Conservation (phyloP, 2,329 filamentous ascomycete species). For the Cladophialophora chaetospira region DNA sequence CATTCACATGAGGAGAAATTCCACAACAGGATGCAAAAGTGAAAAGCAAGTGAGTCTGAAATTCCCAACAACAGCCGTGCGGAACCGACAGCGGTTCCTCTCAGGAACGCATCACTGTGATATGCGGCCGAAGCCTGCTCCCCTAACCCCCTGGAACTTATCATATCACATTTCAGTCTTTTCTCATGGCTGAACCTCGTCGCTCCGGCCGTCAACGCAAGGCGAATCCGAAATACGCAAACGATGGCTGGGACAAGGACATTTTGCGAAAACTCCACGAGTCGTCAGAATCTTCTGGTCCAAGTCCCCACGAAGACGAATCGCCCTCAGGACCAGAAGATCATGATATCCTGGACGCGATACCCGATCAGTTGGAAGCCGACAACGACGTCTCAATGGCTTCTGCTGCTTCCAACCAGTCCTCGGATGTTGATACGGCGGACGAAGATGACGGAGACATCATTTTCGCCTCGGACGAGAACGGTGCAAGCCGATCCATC, state of each 20-base stretch:
- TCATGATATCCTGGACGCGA: neutral
- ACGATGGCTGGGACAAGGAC: slow-evolving; percentile 31
- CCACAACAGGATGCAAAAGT: too few relatives aligned
- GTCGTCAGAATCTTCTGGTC: slow-evolving; percentile 26
- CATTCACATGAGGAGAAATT: too few relatives aligned
- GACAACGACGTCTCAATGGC: slow-evolving; percentile 10
- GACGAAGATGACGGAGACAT: slow-evolving; percentile 16
- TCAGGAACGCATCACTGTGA: too few relatives aligned
- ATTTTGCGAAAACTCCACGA: slow-evolving; percentile 27
- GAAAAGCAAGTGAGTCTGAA: too few relatives aligned
- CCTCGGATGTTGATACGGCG: slow-evolving; percentile 15
- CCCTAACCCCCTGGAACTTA: too few relatives aligned
- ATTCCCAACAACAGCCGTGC: too few relatives aligned
- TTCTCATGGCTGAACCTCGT: slow-evolving; percentile 21
- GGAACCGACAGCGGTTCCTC: too few relatives aligned
- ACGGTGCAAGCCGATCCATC: neutral
- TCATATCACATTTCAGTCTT: neutral
- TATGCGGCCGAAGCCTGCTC: too few relatives aligned
- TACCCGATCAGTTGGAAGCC: slow-evolving; percentile 1
- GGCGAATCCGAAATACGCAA: slow-evolving; percentile 29
- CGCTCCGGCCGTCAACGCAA: slow-evolving; percentile 31
- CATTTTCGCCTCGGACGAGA: slow-evolving; percentile 7
- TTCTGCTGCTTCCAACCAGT: slow-evolving; percentile 1
- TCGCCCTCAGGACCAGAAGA: neutral
- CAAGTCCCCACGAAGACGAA: slow-evolving; percentile 17